A percentile compares a stretch with the other conserved stretches of the same genome.
These are phyloP conservation scores for Coniferiporia sulphurascens DNA, from an alignment of 1,284 basidiomycete species.

Conservation along the genomic window DNA sequence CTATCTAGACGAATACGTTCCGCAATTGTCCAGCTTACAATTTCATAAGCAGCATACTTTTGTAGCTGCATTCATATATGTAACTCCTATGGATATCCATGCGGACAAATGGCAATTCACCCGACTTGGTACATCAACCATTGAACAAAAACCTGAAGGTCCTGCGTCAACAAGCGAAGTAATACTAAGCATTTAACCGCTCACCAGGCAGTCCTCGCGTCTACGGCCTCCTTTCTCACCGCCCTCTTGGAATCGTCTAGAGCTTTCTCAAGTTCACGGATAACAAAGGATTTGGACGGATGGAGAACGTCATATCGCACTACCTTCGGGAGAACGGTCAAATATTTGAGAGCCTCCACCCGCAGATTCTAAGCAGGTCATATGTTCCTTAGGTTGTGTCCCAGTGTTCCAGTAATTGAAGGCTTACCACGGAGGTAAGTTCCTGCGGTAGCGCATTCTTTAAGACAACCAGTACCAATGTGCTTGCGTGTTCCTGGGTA, in stretches of 20 bases:
- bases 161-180: background rate
- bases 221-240: conserved; percentile 84
- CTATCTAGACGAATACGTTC: too few species aligned
- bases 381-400: background rate
- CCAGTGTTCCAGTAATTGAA: background rate
- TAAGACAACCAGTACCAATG: conserved; percentile 69
- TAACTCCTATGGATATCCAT: background rate
- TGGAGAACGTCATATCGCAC: conserved; percentile 80
- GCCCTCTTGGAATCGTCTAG: conserved; percentile 82
- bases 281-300: conserved; percentile 64
- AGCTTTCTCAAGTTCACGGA: conserved; percentile 68
- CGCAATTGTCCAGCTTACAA: too few species aligned
- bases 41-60: too few species aligned
- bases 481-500: conserved; percentile 65
- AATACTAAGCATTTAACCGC: background rate
- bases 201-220: conserved; percentile 52
- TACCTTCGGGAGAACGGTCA: conserved; percentile 67
- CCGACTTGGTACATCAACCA: background rate
- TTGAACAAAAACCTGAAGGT: conserved; percentile 10
- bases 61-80: too few species aligned
- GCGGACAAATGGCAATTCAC: background rate
- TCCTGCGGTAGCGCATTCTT: conserved; percentile 47
- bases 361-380: conserved; percentile 57
- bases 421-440: conserved; percentile 52
- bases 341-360: conserved; percentile 67